Evolutionary conservation across 2,329 filamentous ascomycete genomes (phyloP), one percentile per base, ranked within the genome.

Genomic region (Pseudopyricularia cyperi): DNA sequence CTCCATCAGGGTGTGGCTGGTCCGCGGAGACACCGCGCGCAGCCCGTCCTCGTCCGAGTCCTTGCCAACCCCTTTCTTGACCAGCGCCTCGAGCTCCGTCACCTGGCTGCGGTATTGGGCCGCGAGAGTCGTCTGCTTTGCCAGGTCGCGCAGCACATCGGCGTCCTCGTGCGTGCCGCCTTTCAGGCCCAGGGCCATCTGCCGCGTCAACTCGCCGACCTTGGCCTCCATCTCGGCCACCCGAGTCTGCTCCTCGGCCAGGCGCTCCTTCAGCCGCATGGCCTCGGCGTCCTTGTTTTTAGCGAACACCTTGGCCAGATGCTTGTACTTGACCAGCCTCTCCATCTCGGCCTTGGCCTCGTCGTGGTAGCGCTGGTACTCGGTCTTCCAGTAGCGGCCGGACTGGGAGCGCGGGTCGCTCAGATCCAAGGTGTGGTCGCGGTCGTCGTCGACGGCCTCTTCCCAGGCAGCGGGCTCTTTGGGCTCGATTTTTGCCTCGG

Each of bases 311-410:
- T 87, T 90, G 53, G 86, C 85, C 55, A 88, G 72, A 62, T 87
- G 80, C 70, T 89, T 88, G 71, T 89, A 90, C 62, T 80, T 80
- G 62, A 90, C 76, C 61, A 91, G 72, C 68, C 85, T 87, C 68
- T 82, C 82, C 73, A 89, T 83, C 65, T 90, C 84, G 44, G 73
- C 75, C 63, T 80, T 80, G 56, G 85, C 86, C 56, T 85, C 83
- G 46, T 79, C 73, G 48, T 87, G 81, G 61, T 90, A 91, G 52
- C 74, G 77, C 57, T 87, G 77, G 59, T 86, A 90, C 61, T 89
- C 79, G 24, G 79, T 75, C 66, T 90, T 90, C 87, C 87, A 91
- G 66, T 86, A 89, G 59, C 77, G 81, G 7, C 85, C 86, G 4
- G 85, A 89, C 54, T 84, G 77, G 2, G 85, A 88, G 56, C 82